phyloP scores from a whole-genome alignment of 2,329 filamentous ascomycete species.

The Pseudogymnoascus sp. region DNA sequence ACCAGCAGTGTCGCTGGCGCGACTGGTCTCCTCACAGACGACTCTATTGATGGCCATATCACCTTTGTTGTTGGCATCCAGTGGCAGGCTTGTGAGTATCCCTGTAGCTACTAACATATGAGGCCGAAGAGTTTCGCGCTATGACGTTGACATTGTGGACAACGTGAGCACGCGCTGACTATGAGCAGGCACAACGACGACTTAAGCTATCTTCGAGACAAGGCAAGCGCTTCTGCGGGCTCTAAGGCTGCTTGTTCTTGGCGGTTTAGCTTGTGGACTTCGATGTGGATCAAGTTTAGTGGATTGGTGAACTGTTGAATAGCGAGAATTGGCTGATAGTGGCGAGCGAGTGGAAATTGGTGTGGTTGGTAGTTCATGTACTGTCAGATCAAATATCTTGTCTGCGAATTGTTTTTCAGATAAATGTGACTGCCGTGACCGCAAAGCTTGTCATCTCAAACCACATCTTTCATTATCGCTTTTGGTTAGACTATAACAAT shows the following conservation, averaged over 20 bases:
- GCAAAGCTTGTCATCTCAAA: not conserved
- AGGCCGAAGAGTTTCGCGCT: not conserved
- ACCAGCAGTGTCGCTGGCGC: slow-evolving; percentile 25
- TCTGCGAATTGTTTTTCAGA: not conserved
- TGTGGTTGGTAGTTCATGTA: not conserved
- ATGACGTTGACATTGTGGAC: not conserved
- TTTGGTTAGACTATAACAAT: not conserved
- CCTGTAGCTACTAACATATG: not conserved
- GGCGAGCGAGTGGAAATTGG: not conserved
- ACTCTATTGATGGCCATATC: slow-evolving; percentile 42
- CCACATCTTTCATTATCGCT: not conserved
- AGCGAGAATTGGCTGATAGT: not conserved
- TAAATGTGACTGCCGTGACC: not conserved
- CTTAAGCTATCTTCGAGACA: not conserved
- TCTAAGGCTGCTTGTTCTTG: not conserved
- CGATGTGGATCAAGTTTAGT: not conserved
- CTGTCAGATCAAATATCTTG: not conserved
- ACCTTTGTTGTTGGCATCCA: slow-evolving; percentile 33
- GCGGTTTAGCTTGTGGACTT: not conserved
- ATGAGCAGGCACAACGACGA: not conserved
- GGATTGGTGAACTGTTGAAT: not conserved
- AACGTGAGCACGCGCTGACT: not conserved
- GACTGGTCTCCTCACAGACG: slow-evolving; percentile 37
- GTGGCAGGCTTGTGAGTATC: slow-evolving; percentile 25
- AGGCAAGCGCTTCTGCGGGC: not conserved